phyloP scores from a whole-genome alignment of 2,329 filamentous ascomycete genomes.

The Fusarium longipes region DNA sequence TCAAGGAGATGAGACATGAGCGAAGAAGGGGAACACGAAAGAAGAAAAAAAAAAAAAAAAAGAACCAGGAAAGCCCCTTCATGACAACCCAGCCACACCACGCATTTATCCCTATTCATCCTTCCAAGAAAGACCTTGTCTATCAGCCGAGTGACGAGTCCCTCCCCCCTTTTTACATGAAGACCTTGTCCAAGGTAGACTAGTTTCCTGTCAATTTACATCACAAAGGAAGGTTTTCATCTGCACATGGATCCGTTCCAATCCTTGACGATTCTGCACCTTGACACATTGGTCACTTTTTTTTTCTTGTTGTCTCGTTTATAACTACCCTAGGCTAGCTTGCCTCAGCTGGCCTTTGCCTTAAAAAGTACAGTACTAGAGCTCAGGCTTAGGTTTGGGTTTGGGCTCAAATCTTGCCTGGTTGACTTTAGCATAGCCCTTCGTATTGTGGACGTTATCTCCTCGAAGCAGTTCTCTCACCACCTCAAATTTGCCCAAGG shows the following conservation, averaged over 20 bases:
- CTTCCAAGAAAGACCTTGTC: not conserved
- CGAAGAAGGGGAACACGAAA: conserved; percentile 23
- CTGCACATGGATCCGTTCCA: not conserved
- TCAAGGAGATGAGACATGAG: conserved; percentile 23
- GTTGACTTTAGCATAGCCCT: conserved; percentile 19
- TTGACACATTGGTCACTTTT: conserved; percentile 2
- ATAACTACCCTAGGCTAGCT: conserved; percentile 5
- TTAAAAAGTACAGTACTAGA: not conserved
- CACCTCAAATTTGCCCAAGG: conserved; percentile 12
- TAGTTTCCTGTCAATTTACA: not conserved
- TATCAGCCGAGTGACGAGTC: not conserved
- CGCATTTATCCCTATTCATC: not conserved
- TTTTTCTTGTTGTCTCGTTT: not conserved
- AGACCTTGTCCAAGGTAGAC: no score
- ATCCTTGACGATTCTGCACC: conserved; percentile 3
- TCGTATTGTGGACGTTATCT: conserved; percentile 22
- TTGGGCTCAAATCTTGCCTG: not conserved
- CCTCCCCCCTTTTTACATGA: conserved; percentile 10
- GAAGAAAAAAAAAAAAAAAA: conserved; percentile 21
- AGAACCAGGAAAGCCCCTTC: not conserved
- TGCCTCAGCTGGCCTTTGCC: conserved; percentile 25
- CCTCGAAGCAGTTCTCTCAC: conserved; percentile 25
- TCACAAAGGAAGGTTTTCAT: conserved; percentile 8
- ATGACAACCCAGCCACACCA: not conserved
- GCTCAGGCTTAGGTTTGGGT: not conserved